These are phyloP conservation scores for Penicillium atrosanguineum DNA, from an alignment of 495 filamentous ascomycete genomes.

Conservation along the genomic window DNA sequence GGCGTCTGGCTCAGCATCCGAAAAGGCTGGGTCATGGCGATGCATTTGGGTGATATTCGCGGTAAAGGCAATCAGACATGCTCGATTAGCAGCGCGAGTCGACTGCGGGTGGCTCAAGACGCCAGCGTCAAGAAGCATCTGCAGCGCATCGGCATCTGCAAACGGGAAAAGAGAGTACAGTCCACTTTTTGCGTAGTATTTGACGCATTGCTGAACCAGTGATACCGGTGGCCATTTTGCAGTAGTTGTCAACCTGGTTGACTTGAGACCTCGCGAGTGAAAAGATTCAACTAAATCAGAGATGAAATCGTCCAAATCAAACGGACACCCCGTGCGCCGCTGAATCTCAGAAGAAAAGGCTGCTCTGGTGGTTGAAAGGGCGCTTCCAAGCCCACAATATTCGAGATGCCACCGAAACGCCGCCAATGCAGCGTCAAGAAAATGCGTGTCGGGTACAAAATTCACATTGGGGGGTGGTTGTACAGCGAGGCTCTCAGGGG, in stretches of 20 bases:
- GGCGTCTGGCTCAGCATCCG: conserved; percentile 19
- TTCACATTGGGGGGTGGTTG: not conserved
- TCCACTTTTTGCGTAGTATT: conserved; percentile 19
- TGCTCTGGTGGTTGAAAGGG: conserved; percentile 15
- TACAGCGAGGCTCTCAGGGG: not conserved
- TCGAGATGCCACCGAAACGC: conserved; percentile 23
- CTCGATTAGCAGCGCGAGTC: conserved; percentile 14
- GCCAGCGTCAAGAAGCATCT: conserved; percentile 15
- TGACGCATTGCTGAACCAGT: conserved; percentile 19
- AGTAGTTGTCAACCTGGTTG: not conserved
- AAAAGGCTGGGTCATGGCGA: conserved; percentile 22
- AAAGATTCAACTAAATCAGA: conserved; percentile 14
- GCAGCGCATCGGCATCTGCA: conserved; percentile 16
- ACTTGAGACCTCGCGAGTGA: conserved; percentile 1
- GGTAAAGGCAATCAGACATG: conserved; percentile 26
- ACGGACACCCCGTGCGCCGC: conserved; percentile 14
- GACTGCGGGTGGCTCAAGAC: conserved; percentile 11
- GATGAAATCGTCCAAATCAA: conserved; percentile 25
- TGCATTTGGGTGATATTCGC: conserved; percentile 26
- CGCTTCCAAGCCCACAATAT: conserved; percentile 21
- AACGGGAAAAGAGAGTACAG: conserved; percentile 30
- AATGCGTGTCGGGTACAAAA: conserved; percentile 14
- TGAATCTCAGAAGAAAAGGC: conserved; percentile 19
- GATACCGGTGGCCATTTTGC: conserved; percentile 18
- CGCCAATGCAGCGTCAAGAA: conserved; percentile 21